A percentile compares a stretch with the other conserved stretches of the same genome.
These are phyloP conservation scores for Diaporthe destruens DNA, from an alignment of 2,329 filamentous ascomycete genomes.

Conservation along the genomic window DNA sequence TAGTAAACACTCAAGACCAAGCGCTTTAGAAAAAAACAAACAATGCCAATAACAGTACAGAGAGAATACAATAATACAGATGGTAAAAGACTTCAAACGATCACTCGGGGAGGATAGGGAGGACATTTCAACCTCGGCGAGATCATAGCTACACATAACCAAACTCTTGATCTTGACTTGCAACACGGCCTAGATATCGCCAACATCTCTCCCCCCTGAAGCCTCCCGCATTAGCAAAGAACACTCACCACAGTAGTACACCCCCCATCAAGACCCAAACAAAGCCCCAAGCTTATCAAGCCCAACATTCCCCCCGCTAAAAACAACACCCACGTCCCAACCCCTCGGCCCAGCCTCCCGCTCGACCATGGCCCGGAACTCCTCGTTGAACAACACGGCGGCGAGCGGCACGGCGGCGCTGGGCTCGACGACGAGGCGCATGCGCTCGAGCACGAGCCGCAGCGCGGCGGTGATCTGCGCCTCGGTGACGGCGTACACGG, in stretches of 20 bases:
- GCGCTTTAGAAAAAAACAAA: no score
- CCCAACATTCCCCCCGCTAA: constrained; percentile 72
- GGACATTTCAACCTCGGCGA: no score
- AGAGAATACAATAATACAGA: no score
- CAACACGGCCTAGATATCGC: no score
- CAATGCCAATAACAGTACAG: no score
- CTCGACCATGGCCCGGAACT: constrained; percentile 80
- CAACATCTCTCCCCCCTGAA: no score
- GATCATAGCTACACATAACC: no score
- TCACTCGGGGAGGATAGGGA: no score
- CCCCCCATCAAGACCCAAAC: constrained; percentile 51
- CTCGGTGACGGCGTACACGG: constrained; percentile 81
- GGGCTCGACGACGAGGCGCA: constrained; percentile 93
- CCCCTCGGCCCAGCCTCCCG: constrained; percentile 76
- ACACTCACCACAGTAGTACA: no score
- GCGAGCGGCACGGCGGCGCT: constrained; percentile 88
- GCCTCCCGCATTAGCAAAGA: not conserved
- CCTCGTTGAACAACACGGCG: constrained; percentile 85
- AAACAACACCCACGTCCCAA: constrained; percentile 76
- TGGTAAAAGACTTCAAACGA: no score
- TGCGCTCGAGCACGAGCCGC: constrained; percentile 83
- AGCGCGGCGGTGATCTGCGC: constrained; percentile 84
- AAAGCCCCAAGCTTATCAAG: constrained; percentile 66
- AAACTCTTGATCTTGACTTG: no score
- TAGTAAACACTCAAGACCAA: no score